Base-by-base conservation (phyloP, 2,329 filamentous ascomycete genomes). In the Neoscytalidium dimidiatum region DNA sequence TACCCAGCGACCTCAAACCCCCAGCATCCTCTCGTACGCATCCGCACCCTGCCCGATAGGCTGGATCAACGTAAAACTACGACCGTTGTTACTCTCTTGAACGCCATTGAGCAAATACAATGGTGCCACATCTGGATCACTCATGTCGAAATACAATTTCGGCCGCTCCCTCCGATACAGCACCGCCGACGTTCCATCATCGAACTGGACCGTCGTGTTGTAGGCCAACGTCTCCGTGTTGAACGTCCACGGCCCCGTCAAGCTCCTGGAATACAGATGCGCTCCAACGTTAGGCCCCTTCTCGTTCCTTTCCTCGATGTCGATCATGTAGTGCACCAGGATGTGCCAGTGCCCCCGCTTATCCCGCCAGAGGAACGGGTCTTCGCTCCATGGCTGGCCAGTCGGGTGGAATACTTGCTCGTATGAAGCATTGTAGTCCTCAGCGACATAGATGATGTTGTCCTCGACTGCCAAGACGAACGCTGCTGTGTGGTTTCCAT, bases 71-170 rank as follows among this genome's bases (percentile, higher is more conserved):
- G 77, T 80, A 63, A 78, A 80, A 64, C 78, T 81, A 35, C 60
- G 62, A 44, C 65, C 67, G 5, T 64, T 73, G 41, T 73, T 70
- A 46, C 77, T 72, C 65, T 79, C 77, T 65, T 84, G 82, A 53
- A 85, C 82, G 0, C 82, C 82, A 35, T 77, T 84, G 1, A 79
- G 72, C 66, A 84, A 57, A 62, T 82, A 82, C 46, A 85, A 66
- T 2, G 82, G 82, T 14, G 75, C 81, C 74, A 82, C 74, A n/a
- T 76, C 64, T 0, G 79, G 78, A 65, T 84, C 82, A 1, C 77
- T 71, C n/a, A 14, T 7, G 64, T 80, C 83, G 19, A 84, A 83
- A 60, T 79, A 82, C 4, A 85, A 53, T 73, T 84, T 82, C 0
- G 82, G 81, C 2, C 83, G 71, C 67, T 84, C 82, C 13, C 82